A percentile compares a stretch with the other conserved stretches of the same genome.
These are phyloP conservation scores for Lachnellula cervina DNA, from an alignment of 2,329 filamentous ascomycete genomes.

Conservation along the genomic window DNA sequence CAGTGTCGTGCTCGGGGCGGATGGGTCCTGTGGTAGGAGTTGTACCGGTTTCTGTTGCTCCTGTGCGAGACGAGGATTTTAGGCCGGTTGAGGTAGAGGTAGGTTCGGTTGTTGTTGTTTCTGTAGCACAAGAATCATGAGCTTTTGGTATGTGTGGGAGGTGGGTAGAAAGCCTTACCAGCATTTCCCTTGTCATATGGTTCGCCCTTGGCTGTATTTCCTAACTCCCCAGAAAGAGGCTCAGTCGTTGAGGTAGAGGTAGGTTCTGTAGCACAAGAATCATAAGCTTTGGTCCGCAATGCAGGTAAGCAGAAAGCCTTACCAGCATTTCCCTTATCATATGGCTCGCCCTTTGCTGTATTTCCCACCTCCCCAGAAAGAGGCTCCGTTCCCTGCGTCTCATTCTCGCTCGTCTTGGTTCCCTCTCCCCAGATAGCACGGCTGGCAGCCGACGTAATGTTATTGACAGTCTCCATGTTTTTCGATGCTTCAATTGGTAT, in stretches of 20 bases:
- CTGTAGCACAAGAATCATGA: slow-evolving; percentile 2
- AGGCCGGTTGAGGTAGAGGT: no score
- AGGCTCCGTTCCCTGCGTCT: slow-evolving; percentile 53
- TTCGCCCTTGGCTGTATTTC: not conserved
- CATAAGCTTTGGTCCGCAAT: not conserved
- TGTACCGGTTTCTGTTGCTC: not conserved
- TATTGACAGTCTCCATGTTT: slow-evolving; percentile 61
- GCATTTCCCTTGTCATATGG: not conserved
- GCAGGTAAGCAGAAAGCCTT: slow-evolving; percentile 18
- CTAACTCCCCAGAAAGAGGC: not conserved
- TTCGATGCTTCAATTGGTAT: not conserved
- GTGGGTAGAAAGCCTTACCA: not conserved
- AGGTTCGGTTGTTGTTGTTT: not conserved
- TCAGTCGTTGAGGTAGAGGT: not conserved
- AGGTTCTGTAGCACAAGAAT: slow-evolving; percentile 4
- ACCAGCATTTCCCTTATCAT: slow-evolving; percentile 72
- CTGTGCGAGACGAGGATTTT: no score
- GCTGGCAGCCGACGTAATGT: slow-evolving; percentile 42
- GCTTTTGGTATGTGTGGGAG: not conserved
- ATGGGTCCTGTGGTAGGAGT: slow-evolving; percentile 14
- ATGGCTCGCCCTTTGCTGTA: slow-evolving; percentile 66
- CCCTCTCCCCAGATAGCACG: slow-evolving; percentile 40
- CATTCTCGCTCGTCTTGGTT: slow-evolving; percentile 2
- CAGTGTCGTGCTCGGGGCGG: slow-evolving; percentile 8
- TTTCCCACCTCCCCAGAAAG: slow-evolving; percentile 65